Conservation (phyloP, 192 early-diverging fungal genomes). For the Nowakowskiella sp. region DNA sequence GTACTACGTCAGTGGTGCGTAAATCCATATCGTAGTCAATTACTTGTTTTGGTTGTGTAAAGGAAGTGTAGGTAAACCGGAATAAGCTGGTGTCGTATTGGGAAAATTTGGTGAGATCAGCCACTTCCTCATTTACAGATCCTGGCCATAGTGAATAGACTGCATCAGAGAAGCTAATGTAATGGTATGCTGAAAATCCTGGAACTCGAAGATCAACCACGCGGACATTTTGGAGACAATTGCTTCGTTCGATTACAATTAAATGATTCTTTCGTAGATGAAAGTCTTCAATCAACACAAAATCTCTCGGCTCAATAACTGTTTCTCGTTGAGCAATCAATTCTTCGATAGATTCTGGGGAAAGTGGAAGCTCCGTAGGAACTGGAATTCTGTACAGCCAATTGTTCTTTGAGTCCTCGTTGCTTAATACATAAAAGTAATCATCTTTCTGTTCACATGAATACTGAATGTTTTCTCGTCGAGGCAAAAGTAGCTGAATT, state of each 20-base stretch:
- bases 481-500: constrained; percentile 33
- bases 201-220: constrained; percentile 34
- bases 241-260: constrained; percentile 51
- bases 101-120: constrained; percentile 36
- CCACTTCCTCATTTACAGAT: constrained; percentile 41
- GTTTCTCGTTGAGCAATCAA: constrained; percentile 31
- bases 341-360: neutral
- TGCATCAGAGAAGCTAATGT: constrained; percentile 49
- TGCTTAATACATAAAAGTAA: constrained; percentile 48
- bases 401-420: constrained; percentile 53
- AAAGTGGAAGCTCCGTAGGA: constrained; percentile 12
- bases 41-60: constrained; percentile 41
- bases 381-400: constrained; percentile 47
- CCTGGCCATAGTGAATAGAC: constrained; percentile 43
- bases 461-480: constrained; percentile 40
- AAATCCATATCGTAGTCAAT: constrained; percentile 28
- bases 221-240: constrained; percentile 54
- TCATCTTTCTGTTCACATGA: constrained; percentile 37
- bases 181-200: constrained; percentile 43
- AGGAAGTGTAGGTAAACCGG: constrained; percentile 35
- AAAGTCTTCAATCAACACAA: constrained; percentile 52
- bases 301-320: constrained; percentile 50
- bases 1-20: constrained; percentile 12
- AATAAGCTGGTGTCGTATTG: constrained; percentile 34
- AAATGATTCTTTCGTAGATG: constrained; percentile 44